These are phyloP conservation scores for Tolypocladium cylindrosporum DNA, from an alignment of 2,329 filamentous ascomycete genomes.

Conservation along the genomic window DNA sequence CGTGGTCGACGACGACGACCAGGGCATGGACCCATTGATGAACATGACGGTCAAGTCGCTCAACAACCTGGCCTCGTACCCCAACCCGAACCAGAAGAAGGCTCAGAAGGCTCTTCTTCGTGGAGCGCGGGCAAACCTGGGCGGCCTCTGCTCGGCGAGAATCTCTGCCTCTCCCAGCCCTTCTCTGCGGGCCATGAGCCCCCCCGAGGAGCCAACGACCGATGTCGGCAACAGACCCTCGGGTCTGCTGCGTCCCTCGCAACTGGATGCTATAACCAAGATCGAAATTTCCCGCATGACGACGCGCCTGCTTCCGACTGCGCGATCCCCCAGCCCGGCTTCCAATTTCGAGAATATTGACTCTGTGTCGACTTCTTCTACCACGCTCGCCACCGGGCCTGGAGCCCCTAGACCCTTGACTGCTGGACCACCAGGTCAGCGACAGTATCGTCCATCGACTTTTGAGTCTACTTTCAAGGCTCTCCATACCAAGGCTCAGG, in stretches of 20 bases:
- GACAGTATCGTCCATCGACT: constrained; percentile 35
- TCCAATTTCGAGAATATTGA: not conserved
- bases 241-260: constrained; percentile 5
- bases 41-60: constrained; percentile 37
- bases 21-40: constrained; percentile 20
- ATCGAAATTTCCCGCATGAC: not conserved
- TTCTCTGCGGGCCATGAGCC: not conserved
- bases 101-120: constrained; percentile 36
- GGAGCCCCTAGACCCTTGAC: constrained; percentile 41
- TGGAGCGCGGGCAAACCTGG: constrained; percentile 14
- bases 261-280: constrained; percentile 1
- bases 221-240: not conserved
- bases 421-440: constrained; percentile 44
- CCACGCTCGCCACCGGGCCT: constrained; percentile 19
- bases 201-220: not conserved
- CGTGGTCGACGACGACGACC: constrained; percentile 17
- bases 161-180: not conserved
- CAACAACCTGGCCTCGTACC: constrained; percentile 44
- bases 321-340: not conserved
- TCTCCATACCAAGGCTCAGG: constrained; percentile 14
- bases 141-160: constrained; percentile 1
- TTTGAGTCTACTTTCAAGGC: constrained; percentile 28
- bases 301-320: not conserved
- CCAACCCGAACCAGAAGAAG: constrained; percentile 42
- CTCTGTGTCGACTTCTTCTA: not conserved